Conservation (phyloP, 1,284 basidiomycete genomes). For the Gomphus bonarii region DNA sequence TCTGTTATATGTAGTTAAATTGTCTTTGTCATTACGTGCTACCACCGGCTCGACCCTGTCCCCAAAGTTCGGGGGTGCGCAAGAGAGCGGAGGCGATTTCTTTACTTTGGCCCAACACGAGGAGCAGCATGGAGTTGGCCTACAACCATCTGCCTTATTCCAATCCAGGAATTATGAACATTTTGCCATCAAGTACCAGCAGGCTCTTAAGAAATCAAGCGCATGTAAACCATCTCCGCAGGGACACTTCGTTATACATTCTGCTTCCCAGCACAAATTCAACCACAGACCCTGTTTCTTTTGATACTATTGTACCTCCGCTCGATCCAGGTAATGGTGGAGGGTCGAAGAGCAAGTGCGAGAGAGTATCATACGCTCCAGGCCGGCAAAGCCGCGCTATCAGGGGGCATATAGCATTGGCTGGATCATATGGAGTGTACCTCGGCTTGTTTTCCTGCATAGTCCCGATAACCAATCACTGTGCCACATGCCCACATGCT, state of each 20-base stretch:
- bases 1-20: too few species aligned
- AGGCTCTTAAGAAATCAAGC: neutral
- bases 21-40: too few species aligned
- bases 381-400: conserved; percentile 29
- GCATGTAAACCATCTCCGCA: conserved; percentile 56
- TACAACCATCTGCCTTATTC: conserved; percentile 1
- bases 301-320: conserved; percentile 61
- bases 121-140: neutral
- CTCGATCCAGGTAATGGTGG: conserved; percentile 59
- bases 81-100: too few species aligned
- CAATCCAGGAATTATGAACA: conserved; percentile 36
- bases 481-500: conserved; percentile 44
- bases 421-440: conserved; percentile 23
- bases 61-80: too few species aligned
- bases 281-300: conserved; percentile 54
- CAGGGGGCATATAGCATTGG: neutral
- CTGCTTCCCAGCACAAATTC: conserved; percentile 58
- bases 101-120: too few species aligned
- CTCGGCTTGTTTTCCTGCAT: conserved; percentile 44
- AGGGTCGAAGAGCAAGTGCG: conserved; percentile 45
- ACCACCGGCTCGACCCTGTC: too few species aligned
- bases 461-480: conserved; percentile 49
- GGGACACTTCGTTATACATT: conserved; percentile 63
- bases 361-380: conserved; percentile 60
- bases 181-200: conserved; percentile 22